phyloP scores from a whole-genome alignment of 2,329 filamentous ascomycete genomes.

The Beauveria sp. region DNA sequence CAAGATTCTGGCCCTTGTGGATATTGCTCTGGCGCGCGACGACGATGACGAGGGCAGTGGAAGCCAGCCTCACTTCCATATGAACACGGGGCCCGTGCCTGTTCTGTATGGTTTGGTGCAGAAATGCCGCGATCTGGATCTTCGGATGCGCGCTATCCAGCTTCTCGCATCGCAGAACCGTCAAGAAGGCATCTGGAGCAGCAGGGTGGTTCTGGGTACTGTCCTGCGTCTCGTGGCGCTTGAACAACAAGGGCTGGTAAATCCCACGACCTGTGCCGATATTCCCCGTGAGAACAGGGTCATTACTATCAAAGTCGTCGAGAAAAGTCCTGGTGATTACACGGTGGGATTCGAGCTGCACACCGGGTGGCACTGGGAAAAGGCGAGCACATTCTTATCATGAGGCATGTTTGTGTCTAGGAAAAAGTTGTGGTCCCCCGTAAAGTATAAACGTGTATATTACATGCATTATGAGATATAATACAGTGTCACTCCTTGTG shows the following conservation, averaged over 20 bases:
- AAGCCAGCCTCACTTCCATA: conserved; percentile 5
- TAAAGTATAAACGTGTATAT: background rate
- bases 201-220: background rate
- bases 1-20: conserved; percentile 5
- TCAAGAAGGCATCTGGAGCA: conserved; percentile 11
- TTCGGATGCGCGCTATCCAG: background rate
- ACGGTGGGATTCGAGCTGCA: conserved; percentile 4
- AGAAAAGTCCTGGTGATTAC: background rate
- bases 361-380: conserved; percentile 5
- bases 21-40: conserved; percentile 1
- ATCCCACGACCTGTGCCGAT: background rate
- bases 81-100: conserved; percentile 7
- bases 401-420: background rate
- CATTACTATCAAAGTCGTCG: background rate
- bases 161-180: conserved; percentile 1
- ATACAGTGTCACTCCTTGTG: background rate
- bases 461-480: background rate
- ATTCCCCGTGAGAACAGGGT: conserved; percentile 9
- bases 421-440: background rate
- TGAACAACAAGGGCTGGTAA: background rate
- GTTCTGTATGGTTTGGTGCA: conserved; percentile 5
- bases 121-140: conserved; percentile 4
- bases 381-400: background rate
- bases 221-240: background rate
- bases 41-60: background rate